Evolutionary conservation across 1,284 basidiomycete species (phyloP).

Genomic region (Moesziomyces sp.): DNA sequence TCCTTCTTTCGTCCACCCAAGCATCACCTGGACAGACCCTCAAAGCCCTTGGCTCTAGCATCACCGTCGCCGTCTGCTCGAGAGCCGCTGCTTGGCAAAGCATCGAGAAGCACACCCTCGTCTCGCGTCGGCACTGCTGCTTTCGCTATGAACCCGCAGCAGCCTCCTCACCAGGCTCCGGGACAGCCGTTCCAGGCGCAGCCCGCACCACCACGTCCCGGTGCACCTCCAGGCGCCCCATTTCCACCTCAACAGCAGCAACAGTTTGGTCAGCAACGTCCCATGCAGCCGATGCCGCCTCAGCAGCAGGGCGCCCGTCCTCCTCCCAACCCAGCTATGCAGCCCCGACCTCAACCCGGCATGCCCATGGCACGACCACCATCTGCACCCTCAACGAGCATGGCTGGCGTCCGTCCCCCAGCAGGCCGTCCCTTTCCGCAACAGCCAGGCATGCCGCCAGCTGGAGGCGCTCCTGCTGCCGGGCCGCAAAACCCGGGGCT

Average conservation of each 20-base stretch:
- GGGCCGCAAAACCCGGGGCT: conserved; percentile 13
- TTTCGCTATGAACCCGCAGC: conserved; percentile 27
- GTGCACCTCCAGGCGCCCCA: conserved; percentile 6
- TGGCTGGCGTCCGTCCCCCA: conserved; percentile 23
- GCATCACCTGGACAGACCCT: neutral
- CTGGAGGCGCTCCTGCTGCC: conserved; percentile 1
- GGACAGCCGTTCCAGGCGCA: conserved; percentile 21
- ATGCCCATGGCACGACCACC: conserved; percentile 25
- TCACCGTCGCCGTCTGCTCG: too few relatives aligned
- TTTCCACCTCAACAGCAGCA: conserved; percentile 36
- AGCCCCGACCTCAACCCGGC: conserved; percentile 30
- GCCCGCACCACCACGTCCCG: conserved; percentile 26
- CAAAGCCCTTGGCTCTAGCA: neutral
- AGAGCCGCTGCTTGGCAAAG: neutral
- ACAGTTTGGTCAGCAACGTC: conserved; percentile 22
- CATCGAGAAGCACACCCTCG: neutral
- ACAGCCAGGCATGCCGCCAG: conserved; percentile 11
- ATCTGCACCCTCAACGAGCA: conserved; percentile 14
- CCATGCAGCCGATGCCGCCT: conserved; percentile 6
- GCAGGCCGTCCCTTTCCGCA: conserved; percentile 31
- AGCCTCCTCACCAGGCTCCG: conserved; percentile 13
- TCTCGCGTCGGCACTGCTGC: neutral
- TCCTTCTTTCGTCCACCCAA: neutral
- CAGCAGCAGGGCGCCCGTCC: conserved; percentile 25
- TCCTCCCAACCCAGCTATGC: conserved; percentile 20